phyloP scores from a whole-genome alignment of 768 basidiomycete genomes.

The Boletus rubescentipes region DNA sequence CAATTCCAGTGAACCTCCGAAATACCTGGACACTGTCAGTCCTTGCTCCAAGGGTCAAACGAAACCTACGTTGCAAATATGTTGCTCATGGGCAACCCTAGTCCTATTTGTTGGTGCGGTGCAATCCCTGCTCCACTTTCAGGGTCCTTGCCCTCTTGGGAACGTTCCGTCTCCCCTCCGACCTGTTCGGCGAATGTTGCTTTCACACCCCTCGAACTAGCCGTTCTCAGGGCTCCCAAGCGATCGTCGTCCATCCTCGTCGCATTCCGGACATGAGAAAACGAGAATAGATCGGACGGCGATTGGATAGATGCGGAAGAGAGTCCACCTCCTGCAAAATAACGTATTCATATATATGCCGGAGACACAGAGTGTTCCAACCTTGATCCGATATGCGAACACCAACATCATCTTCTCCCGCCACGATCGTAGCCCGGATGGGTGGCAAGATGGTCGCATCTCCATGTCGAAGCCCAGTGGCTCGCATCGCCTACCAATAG shows the following conservation, averaged over 20 bases:
- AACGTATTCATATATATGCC: slow-evolving; percentile 1
- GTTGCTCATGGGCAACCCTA: slow-evolving; percentile 87
- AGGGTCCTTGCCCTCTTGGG: slow-evolving; percentile 32
- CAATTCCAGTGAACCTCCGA: slow-evolving; percentile 77
- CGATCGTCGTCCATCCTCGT: slow-evolving; percentile 65
- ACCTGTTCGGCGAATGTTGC: slow-evolving; percentile 85
- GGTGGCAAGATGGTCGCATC: slow-evolving; percentile 48
- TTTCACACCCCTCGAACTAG: slow-evolving; percentile 60
- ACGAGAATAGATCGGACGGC: slow-evolving; percentile 83
- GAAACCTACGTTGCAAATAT: slow-evolving; percentile 75
- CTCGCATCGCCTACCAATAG: slow-evolving; percentile 61
- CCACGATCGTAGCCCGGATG: slow-evolving; percentile 73
- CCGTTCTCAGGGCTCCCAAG: slow-evolving; percentile 64
- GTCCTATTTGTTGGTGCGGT: slow-evolving; percentile 67
- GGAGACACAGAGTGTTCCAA: slow-evolving; percentile 22
- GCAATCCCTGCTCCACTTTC: slow-evolving; percentile 47
- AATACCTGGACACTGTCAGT: slow-evolving; percentile 52
- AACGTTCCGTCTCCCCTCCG: slow-evolving; percentile 27
- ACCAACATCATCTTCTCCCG: slow-evolving; percentile 68
- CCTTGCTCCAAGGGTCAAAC: background rate
- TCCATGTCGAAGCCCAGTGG: slow-evolving; percentile 55
- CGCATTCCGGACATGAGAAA: slow-evolving; percentile 82
- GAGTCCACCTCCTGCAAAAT: slow-evolving; percentile 67
- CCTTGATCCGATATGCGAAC: slow-evolving; percentile 93
- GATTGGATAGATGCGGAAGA: slow-evolving; percentile 49